Evolutionary conservation across 2,329 filamentous ascomycete species (phyloP).

Genomic region (Metarhizium album): DNA sequence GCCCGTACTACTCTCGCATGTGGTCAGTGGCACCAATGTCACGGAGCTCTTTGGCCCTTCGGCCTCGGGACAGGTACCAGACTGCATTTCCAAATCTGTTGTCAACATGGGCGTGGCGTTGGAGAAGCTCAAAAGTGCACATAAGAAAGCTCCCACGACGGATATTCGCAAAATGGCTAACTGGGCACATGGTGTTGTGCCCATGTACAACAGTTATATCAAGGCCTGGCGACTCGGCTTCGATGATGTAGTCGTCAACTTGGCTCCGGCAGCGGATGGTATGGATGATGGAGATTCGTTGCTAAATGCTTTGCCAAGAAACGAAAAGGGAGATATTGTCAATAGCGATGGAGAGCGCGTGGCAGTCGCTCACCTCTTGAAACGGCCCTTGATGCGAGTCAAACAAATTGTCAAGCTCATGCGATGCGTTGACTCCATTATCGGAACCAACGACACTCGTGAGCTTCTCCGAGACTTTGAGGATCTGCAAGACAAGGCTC

Average conservation of each 20-base stretch:
- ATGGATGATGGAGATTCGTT: conserved; percentile 50
- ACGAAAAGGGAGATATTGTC: conserved; percentile 54
- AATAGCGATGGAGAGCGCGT: conserved; percentile 77
- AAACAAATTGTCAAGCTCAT: conserved; percentile 82
- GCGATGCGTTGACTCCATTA: conserved; percentile 51
- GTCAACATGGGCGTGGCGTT: conserved; percentile 88
- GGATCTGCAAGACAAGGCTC: conserved; percentile 63
- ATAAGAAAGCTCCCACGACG: conserved; percentile 67
- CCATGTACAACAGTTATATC: conserved; percentile 77
- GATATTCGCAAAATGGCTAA: conserved; percentile 61
- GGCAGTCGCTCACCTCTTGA: conserved; percentile 87
- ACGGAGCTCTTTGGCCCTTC: conserved; percentile 57
- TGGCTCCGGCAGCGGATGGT: conserved; percentile 54
- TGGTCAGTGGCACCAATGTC: conserved; percentile 59
- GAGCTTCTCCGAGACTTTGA: conserved; percentile 46
- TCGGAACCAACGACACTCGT: conserved; percentile 35
- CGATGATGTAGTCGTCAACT: conserved; percentile 86
- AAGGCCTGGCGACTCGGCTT: conserved; percentile 87
- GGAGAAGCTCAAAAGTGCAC: conserved; percentile 70
- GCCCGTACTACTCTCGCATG: conserved; percentile 77
- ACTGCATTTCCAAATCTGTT: conserved; percentile 71
- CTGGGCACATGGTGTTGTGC: conserved; percentile 72
- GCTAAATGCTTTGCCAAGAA: conserved; percentile 47
- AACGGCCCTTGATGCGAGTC: conserved; percentile 74
- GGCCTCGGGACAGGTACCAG: conserved; percentile 36